These are phyloP conservation scores for Haplosporangium sp. DNA, from an alignment of 371 early-diverging fungal species.

Conservation along the genomic window DNA sequence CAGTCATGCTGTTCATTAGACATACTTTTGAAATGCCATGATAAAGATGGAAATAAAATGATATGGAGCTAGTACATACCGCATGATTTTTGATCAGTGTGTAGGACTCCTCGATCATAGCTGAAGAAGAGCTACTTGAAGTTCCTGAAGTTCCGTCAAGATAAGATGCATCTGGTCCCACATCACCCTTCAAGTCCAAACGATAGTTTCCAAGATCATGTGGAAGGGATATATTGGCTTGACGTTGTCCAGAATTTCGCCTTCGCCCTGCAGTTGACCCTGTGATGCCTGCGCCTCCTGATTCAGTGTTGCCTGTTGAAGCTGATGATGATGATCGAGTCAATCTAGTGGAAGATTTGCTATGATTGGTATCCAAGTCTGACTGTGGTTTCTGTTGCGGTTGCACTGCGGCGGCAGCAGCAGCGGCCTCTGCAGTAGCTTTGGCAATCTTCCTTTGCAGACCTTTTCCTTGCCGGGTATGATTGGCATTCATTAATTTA, in stretches of 20 bases:
- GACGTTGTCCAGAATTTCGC: constrained; percentile 16
- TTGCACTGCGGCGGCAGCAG: constrained; percentile 3
- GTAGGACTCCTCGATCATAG: constrained; percentile 49
- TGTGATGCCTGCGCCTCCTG: background rate
- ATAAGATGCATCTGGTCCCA: constrained; percentile 18
- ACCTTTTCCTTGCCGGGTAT: constrained; percentile 46
- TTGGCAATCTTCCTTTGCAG: constrained; percentile 38
- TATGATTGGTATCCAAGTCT: background rate
- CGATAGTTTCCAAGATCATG: background rate
- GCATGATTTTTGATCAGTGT: constrained; percentile 42
- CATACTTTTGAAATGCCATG: background rate
- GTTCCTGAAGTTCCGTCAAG: constrained; percentile 24
- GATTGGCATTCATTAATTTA: constrained; percentile 52
- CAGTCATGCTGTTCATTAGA: background rate
- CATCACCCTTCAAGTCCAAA: background rate
- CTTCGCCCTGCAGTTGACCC: constrained; percentile 1
- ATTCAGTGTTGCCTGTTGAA: background rate
- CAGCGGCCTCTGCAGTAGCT: constrained; percentile 14
- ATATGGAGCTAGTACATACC: constrained; percentile 9
- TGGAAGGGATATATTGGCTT: constrained; percentile 1
- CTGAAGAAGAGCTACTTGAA: constrained; percentile 43
- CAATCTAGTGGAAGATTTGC: background rate
- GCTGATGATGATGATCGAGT: background rate
- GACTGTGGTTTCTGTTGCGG: constrained; percentile 11
- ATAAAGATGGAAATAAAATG: background rate